Conservation (phyloP, 2,329 filamentous ascomycete genomes). For the Ophiosphaerella herpotricha region DNA sequence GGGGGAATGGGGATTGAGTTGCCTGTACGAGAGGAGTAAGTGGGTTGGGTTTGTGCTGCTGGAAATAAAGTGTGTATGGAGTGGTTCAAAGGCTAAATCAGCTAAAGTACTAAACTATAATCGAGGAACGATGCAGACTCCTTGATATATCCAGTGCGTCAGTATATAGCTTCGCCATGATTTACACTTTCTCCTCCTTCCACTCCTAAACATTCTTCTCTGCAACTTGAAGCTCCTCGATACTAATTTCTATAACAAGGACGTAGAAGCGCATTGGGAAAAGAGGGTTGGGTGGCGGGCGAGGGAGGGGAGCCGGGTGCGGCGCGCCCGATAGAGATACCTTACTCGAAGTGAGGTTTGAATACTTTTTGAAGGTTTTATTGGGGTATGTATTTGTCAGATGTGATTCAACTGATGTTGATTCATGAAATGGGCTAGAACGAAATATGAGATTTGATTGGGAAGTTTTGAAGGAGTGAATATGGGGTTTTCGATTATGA, state of each 20-base stretch:
- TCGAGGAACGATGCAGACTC: too few relatives aligned
- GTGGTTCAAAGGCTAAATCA: too few relatives aligned
- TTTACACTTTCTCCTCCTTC: constrained; percentile 35
- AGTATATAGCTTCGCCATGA: constrained; percentile 15
- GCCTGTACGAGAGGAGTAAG: too few relatives aligned
- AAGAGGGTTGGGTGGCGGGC: constrained; percentile 59
- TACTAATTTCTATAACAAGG: constrained; percentile 36
- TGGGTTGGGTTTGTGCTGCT: too few relatives aligned
- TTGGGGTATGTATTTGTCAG: background rate
- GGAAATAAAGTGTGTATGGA: too few relatives aligned
- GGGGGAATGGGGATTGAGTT: too few relatives aligned
- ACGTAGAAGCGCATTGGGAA: too few relatives aligned
- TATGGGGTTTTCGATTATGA: too few relatives aligned
- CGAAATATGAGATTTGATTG: too few relatives aligned
- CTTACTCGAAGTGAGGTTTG: constrained; percentile 18
- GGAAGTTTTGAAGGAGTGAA: too few relatives aligned
- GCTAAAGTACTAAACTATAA: too few relatives aligned
- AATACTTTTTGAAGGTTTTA: constrained; percentile 10
- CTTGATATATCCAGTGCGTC: too few relatives aligned
- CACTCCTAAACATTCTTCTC: constrained; percentile 53
- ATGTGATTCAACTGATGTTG: background rate
- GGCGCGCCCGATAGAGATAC: constrained; percentile 17
- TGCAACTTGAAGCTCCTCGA: constrained; percentile 55
- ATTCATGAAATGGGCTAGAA: background rate
- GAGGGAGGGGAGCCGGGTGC: constrained; percentile 57